Base-by-base conservation (phyloP, 83 land plant genomes). In the Isoetes engelmannii region DNA sequence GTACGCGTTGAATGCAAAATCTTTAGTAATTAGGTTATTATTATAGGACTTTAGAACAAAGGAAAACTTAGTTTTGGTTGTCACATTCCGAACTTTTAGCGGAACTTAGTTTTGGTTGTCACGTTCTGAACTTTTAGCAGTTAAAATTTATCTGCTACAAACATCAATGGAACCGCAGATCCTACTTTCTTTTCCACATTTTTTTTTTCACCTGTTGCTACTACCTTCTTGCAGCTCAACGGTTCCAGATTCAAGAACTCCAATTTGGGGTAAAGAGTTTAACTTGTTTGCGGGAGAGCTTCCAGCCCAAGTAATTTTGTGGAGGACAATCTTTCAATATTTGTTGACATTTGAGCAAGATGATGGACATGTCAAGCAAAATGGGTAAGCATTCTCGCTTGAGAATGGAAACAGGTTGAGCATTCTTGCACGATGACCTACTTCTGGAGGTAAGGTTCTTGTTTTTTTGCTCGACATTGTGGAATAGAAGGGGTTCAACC, bases 251-350 rank as follows among this genome's bases (percentile, higher is more conserved):
- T 89, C 98, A 55, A 82, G 98, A 75, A 93, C 89, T 74, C 98
- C 98, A 20, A 86, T 93, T 84, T 93, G 98, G 98, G 98, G 98
- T 63, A 96, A 93, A 77, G 96, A 84, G 73, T 93, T 93, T 69
- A 80, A 89, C 76, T 93, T 93, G 73, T 85, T 74, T 69, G 83
- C 86, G 57, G 98, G 89, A 61, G 84, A 82, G 55, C 89, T 93
- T 69, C 98, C 98, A 74, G 87, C 75, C 4, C 79, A 87, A 88
- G 89, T 86, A 28, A 61, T 18, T 54, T 53, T 42, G n/a, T n/a
- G n/a, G n/a, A n/a, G n/a, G n/a, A n/a, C n/a, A n/a, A n/a, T n/a
- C n/a, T n/a, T n/a, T n/a, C n/a, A n/a, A n/a, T n/a, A n/a, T n/a
- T 49, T 49, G 7, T 49, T 49, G 53, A 12, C 10, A 49, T 49